Conservation (phyloP, 192 early-diverging fungal species). For the Spizellomyces punctatus region DNA sequence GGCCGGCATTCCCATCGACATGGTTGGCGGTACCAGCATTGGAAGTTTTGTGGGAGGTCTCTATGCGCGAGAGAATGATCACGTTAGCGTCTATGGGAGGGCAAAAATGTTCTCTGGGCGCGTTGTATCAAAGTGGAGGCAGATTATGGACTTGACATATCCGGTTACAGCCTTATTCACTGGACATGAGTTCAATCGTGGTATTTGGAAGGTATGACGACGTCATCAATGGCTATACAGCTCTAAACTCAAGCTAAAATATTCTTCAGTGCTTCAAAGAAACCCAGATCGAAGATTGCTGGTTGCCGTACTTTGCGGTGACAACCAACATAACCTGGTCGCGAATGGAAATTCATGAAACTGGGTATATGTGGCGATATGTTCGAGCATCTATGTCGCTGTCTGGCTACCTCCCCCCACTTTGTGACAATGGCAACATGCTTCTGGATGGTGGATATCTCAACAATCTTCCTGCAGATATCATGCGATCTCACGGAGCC, state of each 20-base stretch:
- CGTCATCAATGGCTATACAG: slow-evolving; percentile 9
- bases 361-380: slow-evolving; percentile 96
- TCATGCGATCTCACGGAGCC: slow-evolving; percentile 75
- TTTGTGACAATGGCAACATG: slow-evolving; percentile 96
- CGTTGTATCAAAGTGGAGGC: slow-evolving; percentile 84
- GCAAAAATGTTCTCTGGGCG: slow-evolving; percentile 81
- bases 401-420: slow-evolving; percentile 90
- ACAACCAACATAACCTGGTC: slow-evolving; percentile 97
- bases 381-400: slow-evolving; percentile 98
- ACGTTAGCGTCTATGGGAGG: slow-evolving; percentile 83
- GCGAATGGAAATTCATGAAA: slow-evolving; percentile 87
- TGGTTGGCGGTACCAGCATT: slow-evolving; percentile 97
- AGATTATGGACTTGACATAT: slow-evolving; percentile 92
- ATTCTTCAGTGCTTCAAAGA: slow-evolving; percentile 67
- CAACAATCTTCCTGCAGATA: slow-evolving; percentile 93
- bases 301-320: slow-evolving; percentile 94
- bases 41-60: slow-evolving; percentile 95
- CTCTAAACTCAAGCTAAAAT: background rate
- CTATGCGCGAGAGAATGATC: slow-evolving; percentile 86
- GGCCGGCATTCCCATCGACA: slow-evolving; percentile 96
- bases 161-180: slow-evolving; percentile 90
- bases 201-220: slow-evolving; percentile 86
- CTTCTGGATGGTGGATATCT: slow-evolving; percentile 99
- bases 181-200: slow-evolving; percentile 82
- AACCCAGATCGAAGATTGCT: slow-evolving; percentile 95